Conservation (phyloP, 2,329 filamentous ascomycete genomes). For the Seiridium unicorne region DNA sequence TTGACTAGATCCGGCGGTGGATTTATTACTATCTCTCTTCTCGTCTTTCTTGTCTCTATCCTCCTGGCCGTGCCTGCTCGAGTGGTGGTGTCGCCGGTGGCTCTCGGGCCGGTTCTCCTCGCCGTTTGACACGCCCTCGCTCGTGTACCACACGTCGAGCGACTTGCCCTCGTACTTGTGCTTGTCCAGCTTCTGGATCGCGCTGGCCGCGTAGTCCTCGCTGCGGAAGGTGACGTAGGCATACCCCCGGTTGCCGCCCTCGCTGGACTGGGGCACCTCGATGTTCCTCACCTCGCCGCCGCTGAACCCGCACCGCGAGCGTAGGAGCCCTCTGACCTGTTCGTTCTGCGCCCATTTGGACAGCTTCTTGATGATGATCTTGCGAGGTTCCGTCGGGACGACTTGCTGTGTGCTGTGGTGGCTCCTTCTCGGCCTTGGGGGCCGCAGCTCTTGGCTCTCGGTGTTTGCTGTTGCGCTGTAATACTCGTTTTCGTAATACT, state of each 20-base stretch:
- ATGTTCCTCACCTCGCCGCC: constrained; percentile 23
- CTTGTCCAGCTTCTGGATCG: constrained; percentile 23
- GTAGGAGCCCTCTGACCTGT: constrained; percentile 25
- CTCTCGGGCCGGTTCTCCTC: constrained; percentile 11
- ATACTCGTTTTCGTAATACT: neutral
- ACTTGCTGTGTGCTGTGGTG: constrained; percentile 4
- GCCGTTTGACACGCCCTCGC: constrained; percentile 24
- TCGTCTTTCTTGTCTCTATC: constrained; percentile 18
- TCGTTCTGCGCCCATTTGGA: constrained; percentile 18
- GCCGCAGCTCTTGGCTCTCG: neutral
- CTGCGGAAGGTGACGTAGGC: constrained; percentile 23
- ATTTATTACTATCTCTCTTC: no score
- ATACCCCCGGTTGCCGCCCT: constrained; percentile 22
- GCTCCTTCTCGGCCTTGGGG: neutral
- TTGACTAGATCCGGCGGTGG: neutral
- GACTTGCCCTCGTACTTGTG: constrained; percentile 21
- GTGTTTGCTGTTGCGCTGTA: neutral
- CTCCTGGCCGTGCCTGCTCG: constrained; percentile 8
- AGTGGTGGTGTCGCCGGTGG: constrained; percentile 2
- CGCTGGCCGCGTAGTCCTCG: constrained; percentile 23
- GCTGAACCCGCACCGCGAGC: constrained; percentile 21
- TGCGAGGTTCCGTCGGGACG: constrained; percentile 23
- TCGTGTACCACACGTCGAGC: constrained; percentile 23
- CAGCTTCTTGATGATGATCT: constrained; percentile 28
- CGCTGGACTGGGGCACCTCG: constrained; percentile 21